Base-by-base conservation (phyloP, 352 stramenopile genomes). In the Globisporangium cederbergense region DNA sequence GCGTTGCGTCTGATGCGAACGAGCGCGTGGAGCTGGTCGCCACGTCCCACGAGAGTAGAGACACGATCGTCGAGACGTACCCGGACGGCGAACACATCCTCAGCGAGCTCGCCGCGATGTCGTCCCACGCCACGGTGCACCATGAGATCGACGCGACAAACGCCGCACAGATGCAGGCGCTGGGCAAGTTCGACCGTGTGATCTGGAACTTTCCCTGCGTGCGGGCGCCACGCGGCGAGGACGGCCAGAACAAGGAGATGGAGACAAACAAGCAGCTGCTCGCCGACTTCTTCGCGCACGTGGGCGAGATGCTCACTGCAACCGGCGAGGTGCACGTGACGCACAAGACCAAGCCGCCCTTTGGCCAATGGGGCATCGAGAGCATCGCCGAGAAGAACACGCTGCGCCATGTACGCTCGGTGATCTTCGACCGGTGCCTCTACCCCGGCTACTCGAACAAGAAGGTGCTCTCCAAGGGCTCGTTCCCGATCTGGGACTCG, bases 131-230 rank as follows among this genome's bases (percentile, higher is more conserved):
- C 42, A 75, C 71, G 11, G 79, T 98, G 46, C 67, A 67, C 10
- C 97, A 98, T 64, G 83, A 87, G 49, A 81, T 99, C 1, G 97
- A 99, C 68, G 97, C 93, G 7, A 98, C 93, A 0, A 68, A 88
- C 52, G 64, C 73, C 0, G 62, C 82, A 53, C 94, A 96, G 52
- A 80, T 98, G 63, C 64, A 76, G n/a, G 49, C 46, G n/a, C 58
- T 88, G 8, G 76, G 76, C 2, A 67, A 64, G 30, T 98, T 98
- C 72, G 87, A 98, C 71, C 79, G 90, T 65, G 89, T 99, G 50
- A 79, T 98, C 36, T 99, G 95, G 93, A 99, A 99, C 74, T 99
- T 99, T 68, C 95, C 96, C 25, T 98, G 96, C 64, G 91, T 97
- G 7, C 90, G 88, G 34, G 90, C 96, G 50, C 78, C 73, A 0